Percentiles rank a stretch among this genome's conserved stretches.
These are phyloP conservation scores for Saccharum hybrid DNA, from an alignment of 202 grass and related monocot species.

Conservation along the genomic window DNA sequence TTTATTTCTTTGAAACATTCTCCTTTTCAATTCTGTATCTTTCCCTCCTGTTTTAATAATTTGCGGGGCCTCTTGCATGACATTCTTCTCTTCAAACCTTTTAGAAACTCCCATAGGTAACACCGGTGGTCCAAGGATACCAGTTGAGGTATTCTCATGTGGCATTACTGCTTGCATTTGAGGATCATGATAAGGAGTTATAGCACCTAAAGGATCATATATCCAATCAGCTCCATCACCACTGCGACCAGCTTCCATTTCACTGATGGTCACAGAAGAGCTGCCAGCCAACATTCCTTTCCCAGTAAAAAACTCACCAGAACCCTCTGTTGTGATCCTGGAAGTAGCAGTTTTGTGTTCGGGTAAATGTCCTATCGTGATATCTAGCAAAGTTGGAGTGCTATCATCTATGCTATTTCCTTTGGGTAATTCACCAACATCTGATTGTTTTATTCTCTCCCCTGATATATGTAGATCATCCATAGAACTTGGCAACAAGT, in stretches of 20 bases:
- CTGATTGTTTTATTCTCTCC: slow-evolving; percentile 48
- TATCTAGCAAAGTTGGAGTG: slow-evolving; percentile 35
- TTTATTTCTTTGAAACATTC: slow-evolving; percentile 78
- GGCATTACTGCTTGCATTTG: slow-evolving; percentile 33
- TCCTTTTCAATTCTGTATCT: slow-evolving; percentile 61
- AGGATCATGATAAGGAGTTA: slow-evolving; percentile 34
- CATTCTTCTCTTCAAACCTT: slow-evolving; percentile 61
- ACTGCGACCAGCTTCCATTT: slow-evolving; percentile 31
- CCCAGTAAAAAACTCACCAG: slow-evolving; percentile 24
- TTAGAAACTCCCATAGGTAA: slow-evolving; percentile 40
- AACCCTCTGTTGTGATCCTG: slow-evolving; percentile 38
- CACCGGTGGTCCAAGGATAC: slow-evolving; percentile 32
- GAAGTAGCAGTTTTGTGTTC: slow-evolving; percentile 40
- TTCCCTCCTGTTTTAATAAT: slow-evolving; percentile 51
- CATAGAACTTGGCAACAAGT: slow-evolving; percentile 31
- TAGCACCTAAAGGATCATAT: slow-evolving; percentile 45
- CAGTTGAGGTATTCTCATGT: slow-evolving; percentile 42
- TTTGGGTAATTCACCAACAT: slow-evolving; percentile 49
- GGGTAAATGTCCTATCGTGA: slow-evolving; percentile 16
- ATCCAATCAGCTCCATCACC: slow-evolving; percentile 31
- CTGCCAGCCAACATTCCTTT: slow-evolving; percentile 36
- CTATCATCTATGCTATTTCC: slow-evolving; percentile 37
- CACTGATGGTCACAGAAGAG: slow-evolving; percentile 34
- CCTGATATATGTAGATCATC: slow-evolving; percentile 26
- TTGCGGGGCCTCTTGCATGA: slow-evolving; percentile 53